Base-by-base conservation (phyloP, 768 basidiomycete genomes). In the Pleurotus cornucopiae region DNA sequence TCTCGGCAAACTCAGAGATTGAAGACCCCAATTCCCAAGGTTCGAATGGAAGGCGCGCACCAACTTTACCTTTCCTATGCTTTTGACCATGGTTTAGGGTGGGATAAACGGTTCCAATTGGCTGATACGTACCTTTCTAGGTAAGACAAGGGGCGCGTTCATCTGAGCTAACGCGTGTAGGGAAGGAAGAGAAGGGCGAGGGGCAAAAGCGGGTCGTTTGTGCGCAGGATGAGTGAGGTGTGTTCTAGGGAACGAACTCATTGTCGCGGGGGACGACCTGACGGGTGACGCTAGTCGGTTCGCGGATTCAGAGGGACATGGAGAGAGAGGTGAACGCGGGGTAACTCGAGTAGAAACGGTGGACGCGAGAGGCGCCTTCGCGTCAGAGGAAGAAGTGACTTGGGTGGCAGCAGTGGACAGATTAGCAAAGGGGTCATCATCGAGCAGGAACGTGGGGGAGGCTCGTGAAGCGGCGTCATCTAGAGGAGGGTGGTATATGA, bases 381-480 rank as follows among this genome's bases (percentile, higher is more conserved):
- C 7, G 37, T 39, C 23, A 38, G 53, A 51, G 26, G 20, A 41
- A 48, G 48, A 23, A 18, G 30, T 34, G 9, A 34, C 30, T 34
- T 47, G 46, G 20, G 47, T 55, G 49, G 56, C 55, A 34, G 52
- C 48, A 4, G 46, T 30, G 7, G 37, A 52, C 12, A 86, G 72
- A 58, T 84, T 82, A 18, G 88, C 88, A 62, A 90, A 90, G 1
- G 88, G 88, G 62, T 90, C 88, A 51, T 85, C 83, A 62, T 89
- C 88, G 21, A 87, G 71, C 16, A 88, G 74, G 58, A 72, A 77
- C n/a, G 65, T 67, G 13, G 71, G 72, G 25, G 53, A 20, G 18
- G 57, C 57, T 12, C 66, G 66, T 45, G 72, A 23, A 5, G 18
- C 14, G n/a, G 37, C 9, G 9, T 53, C 48, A 61, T 21, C 47